Evolutionary conservation across 306 rosid species (phyloP), one percentile per base, ranked within the genome.

Genomic region (Quercus robur): DNA sequence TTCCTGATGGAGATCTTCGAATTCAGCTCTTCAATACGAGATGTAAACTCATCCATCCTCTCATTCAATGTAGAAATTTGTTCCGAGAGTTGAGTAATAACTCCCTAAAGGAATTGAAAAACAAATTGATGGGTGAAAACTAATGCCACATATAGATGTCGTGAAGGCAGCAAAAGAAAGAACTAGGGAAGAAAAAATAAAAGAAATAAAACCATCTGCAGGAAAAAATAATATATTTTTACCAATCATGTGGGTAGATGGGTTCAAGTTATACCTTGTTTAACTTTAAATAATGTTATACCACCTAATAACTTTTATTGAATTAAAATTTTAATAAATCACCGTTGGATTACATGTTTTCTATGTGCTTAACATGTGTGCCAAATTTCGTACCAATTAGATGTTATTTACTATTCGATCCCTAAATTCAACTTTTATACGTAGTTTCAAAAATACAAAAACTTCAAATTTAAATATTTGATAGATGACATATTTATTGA

Each of bases 11-110:
- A 72, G 54, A 93, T 79, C 87, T 93, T 95, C 28, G 94, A 85
- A 85, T 89, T 95, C 79, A 95, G 78, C 80, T 95, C 97, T 80
- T 93, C 99, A 62, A 95, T 91, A 62, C 98, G 96, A 64, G 98
- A 85, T 55, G 98, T 93, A 85, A 95, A 93, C 78, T 93, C 99
- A 63, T 95, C 99, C 97, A 95, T 93, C 83, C 99, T 85, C 90
- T 90, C 97, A 82, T 87, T 93, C 82, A 95, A 83, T 0, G 99
- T 95, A 52, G 99, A 93, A 84, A 95, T 95, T 83, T 95, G 99
- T 79, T 95, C 99, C 1, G 99, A 93, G 59, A 95, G 99, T 75
- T 95, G 99, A 66, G 94, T 93, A 74, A 91, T 86, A 66, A 92
- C 84, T 77, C 98, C 98, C 99, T 95, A 87, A 72, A 66, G 82